Conservation (phyloP, 2,329 filamentous ascomycete species). For the Geosmithia putterillii region DNA sequence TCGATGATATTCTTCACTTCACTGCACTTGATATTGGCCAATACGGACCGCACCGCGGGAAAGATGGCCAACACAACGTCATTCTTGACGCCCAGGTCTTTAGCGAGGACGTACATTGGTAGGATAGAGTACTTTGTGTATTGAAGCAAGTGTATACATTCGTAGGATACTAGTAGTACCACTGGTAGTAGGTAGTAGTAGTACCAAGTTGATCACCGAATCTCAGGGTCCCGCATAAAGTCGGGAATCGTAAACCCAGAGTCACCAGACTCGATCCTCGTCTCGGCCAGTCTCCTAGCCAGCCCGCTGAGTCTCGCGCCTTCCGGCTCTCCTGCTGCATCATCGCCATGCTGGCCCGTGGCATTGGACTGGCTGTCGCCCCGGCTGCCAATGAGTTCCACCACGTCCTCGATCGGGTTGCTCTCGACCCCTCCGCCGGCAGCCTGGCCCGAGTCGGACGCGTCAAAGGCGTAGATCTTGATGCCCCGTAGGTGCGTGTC, state of each 20-base stretch:
- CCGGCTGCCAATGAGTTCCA: constrained; percentile 9
- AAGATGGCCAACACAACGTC: too few species aligned
- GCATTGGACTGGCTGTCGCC: neutral
- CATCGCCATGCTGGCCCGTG: neutral
- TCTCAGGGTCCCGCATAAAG: constrained; percentile 29
- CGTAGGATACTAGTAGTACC: too few species aligned
- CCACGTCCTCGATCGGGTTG: constrained; percentile 14
- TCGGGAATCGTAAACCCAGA: constrained; percentile 23
- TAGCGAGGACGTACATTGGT: too few species aligned
- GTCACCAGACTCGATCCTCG: constrained; percentile 19
- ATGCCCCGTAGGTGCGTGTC: constrained; percentile 94
- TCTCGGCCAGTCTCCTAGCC: constrained; percentile 12
- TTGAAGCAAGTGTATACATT: too few species aligned
- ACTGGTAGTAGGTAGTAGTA: too few species aligned
- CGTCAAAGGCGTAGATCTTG: constrained; percentile 62
- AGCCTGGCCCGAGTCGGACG: constrained; percentile 23
- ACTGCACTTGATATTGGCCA: too few species aligned
- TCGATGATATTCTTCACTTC: too few species aligned
- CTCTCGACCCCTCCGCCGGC: constrained; percentile 25
- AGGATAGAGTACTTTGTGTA: too few species aligned
- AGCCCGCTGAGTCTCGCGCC: constrained; percentile 13
- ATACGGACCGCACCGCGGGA: too few species aligned
- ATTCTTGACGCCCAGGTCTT: too few species aligned
- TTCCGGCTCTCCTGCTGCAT: neutral
- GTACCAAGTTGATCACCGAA: constrained; percentile 17